Conservation (phyloP, 805 yeast species). For the Cyberlindnera euphorbiiphila region DNA sequence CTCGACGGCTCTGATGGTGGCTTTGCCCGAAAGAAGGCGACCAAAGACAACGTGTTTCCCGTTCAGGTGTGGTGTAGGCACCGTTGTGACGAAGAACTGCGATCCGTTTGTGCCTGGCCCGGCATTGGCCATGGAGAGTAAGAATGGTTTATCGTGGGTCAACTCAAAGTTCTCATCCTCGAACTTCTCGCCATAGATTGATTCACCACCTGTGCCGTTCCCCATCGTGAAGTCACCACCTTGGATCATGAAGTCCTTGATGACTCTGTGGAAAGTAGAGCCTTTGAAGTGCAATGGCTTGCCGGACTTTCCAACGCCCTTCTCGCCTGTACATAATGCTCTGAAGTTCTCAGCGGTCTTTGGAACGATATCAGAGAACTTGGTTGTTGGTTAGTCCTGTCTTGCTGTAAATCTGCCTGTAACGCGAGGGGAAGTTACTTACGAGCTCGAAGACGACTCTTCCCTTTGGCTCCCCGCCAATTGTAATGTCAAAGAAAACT, state of each 20-base stretch:
- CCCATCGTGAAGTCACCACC: conserved; percentile 87
- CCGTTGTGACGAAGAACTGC: conserved; percentile 92
- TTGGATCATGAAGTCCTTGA: conserved; percentile 86
- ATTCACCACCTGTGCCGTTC: conserved; percentile 77
- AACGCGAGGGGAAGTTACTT: too few relatives aligned
- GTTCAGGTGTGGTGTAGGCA: conserved; percentile 88
- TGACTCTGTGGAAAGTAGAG: conserved; percentile 90
- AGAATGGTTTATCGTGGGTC: conserved; percentile 78
- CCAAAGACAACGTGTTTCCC: conserved; percentile 98
- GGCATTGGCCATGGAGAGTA: conserved; percentile 95
- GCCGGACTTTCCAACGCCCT: conserved; percentile 60
- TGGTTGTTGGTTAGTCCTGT: conserved; percentile 1
- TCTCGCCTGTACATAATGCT: conserved; percentile 85
- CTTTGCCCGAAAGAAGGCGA: conserved; percentile 76
- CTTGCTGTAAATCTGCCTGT: too few relatives aligned
- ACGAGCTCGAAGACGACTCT: conserved; percentile 71
- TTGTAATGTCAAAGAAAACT: conserved; percentile 75
- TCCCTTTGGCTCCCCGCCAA: conserved; percentile 67
- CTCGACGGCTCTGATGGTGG: conserved; percentile 76
- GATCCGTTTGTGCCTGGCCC: conserved; percentile 96
- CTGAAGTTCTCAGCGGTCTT: conserved; percentile 88
- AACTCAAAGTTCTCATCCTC: conserved; percentile 85
- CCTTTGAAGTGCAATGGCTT: conserved; percentile 72
- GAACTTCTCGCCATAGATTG: conserved; percentile 79
- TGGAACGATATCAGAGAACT: conserved; percentile 67